These are phyloP conservation scores for Rhypophila decipiens DNA, from an alignment of 495 filamentous ascomycete genomes.

Conservation along the genomic window DNA sequence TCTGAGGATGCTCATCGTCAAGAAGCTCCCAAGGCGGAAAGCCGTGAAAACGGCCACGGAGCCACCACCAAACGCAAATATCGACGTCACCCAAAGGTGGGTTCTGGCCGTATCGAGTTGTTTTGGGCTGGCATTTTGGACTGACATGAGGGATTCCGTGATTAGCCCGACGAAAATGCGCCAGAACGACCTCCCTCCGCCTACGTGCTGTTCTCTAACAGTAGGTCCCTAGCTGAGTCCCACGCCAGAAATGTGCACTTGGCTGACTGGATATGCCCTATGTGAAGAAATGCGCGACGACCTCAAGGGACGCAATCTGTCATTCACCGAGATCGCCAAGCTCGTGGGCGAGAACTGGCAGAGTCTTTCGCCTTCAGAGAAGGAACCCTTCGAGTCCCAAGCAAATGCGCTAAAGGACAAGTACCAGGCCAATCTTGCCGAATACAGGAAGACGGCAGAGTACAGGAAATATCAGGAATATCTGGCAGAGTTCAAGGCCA, in stretches of 20 bases:
- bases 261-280: neutral
- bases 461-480: conserved; percentile 59
- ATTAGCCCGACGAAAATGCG: conserved; percentile 66
- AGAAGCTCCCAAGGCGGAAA: conserved; percentile 26
- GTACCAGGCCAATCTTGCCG: conserved; percentile 57
- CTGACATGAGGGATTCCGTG: conserved; percentile 8
- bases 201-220: conserved; percentile 79
- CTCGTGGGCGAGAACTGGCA: conserved; percentile 78
- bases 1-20: conserved; percentile 23
- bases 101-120: conserved; percentile 4
- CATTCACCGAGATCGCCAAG: conserved; percentile 78
- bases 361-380: conserved; percentile 52
- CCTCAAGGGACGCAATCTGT: conserved; percentile 63
- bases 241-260: neutral
- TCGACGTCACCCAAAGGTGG: conserved; percentile 69
- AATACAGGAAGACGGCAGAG: conserved; percentile 65
- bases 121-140: neutral
- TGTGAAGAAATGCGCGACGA: conserved; percentile 62
- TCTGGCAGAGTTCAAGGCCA: conserved; percentile 66
- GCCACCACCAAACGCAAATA: conserved; percentile 61
- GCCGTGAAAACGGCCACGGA: conserved; percentile 21
- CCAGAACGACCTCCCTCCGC: conserved; percentile 72
- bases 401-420: conserved; percentile 64
- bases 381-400: conserved; percentile 64
- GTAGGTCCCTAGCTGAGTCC: conserved; percentile 37